phyloP scores from a whole-genome alignment of 805 yeast species.

The Sungouiella thailandica region DNA sequence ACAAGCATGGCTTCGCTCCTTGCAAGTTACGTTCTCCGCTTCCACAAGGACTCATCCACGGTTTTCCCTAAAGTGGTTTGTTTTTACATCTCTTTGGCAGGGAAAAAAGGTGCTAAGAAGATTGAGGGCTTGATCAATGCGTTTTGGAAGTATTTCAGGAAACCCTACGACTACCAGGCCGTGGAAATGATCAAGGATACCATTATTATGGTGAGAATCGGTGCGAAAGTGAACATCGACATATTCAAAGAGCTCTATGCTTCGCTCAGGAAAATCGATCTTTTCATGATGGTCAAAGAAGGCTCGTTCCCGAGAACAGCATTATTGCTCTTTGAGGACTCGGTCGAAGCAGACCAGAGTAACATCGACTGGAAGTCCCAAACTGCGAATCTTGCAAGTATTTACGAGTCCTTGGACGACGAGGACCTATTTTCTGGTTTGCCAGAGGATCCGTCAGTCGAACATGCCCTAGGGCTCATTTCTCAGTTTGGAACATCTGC shows the following conservation, averaged over 20 bases:
- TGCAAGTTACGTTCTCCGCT: conserved; percentile 22
- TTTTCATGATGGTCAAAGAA: conserved; percentile 28
- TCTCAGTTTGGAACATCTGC: conserved; percentile 23
- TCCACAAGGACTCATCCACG: conserved; percentile 20
- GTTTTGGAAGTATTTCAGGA: conserved; percentile 3
- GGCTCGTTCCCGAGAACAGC: conserved; percentile 38
- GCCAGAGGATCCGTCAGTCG: conserved; percentile 52
- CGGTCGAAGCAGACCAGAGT: conserved; percentile 3
- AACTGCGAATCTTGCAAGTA: conserved; percentile 10
- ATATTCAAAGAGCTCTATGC: conserved; percentile 25
- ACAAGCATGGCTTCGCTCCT: conserved; percentile 29
- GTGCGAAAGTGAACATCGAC: conserved; percentile 24
- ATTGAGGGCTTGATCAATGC: conserved; percentile 1
- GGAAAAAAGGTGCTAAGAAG: conserved; percentile 3
- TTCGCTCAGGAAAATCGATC: conserved; percentile 21
- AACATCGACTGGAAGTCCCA: conserved; percentile 1
- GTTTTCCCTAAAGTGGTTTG: conserved; percentile 24
- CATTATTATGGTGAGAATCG: conserved; percentile 35
- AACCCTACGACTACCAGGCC: conserved; percentile 3
- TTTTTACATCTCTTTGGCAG: conserved; percentile 15
- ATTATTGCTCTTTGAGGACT: conserved; percentile 46
- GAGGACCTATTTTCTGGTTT: conserved; percentile 62
- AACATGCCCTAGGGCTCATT: conserved; percentile 44
- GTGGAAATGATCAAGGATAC: conserved; percentile 17
- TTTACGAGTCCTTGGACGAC: conserved; percentile 55